phyloP scores from a whole-genome alignment of 2,329 filamentous ascomycete species.

The Coniella vitis region DNA sequence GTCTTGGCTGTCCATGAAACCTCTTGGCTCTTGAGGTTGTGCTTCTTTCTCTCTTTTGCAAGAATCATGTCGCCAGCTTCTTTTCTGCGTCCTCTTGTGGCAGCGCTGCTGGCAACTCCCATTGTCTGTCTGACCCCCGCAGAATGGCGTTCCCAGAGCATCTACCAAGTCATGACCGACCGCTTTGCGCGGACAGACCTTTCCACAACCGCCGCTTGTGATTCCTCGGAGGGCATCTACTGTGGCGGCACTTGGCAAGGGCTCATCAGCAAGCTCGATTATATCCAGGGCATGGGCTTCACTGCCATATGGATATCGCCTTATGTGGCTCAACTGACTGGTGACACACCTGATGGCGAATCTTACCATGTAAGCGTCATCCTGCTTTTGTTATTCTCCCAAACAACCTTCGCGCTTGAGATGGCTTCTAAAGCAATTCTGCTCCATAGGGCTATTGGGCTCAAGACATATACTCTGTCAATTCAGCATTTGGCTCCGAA shows the following conservation, averaged over 20 bases:
- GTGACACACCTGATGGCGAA: constrained; percentile 32
- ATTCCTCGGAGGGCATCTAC: constrained; percentile 28
- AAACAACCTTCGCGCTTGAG: neutral
- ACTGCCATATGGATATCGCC: constrained; percentile 42
- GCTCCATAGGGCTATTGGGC: constrained; percentile 44
- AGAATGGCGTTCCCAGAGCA: constrained; percentile 33
- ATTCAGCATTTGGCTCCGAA: constrained; percentile 42
- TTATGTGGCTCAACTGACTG: constrained; percentile 33
- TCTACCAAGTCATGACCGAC: constrained; percentile 39
- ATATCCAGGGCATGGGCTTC: constrained; percentile 39
- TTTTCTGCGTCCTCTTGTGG: constrained; percentile 1
- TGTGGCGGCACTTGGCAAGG: constrained; percentile 44
- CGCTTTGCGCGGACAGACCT: constrained; percentile 33
- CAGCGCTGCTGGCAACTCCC: constrained; percentile 5
- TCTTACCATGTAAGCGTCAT: constrained; percentile 12
- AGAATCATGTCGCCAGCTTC: constrained; percentile 1
- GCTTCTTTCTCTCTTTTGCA: neutral
- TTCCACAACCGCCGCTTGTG: constrained; percentile 28
- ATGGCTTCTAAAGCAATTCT: no score
- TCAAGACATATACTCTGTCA: constrained; percentile 42
- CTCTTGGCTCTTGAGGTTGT: neutral
- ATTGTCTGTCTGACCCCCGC: constrained; percentile 11
- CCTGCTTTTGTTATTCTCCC: neutral
- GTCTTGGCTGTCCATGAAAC: neutral
- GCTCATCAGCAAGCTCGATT: constrained; percentile 40